A percentile compares a stretch with the other conserved stretches of the same genome.
phyloP scores from a whole-genome alignment of 2,329 filamentous ascomycete genomes.

The Aphanoascus verrucosus region DNA sequence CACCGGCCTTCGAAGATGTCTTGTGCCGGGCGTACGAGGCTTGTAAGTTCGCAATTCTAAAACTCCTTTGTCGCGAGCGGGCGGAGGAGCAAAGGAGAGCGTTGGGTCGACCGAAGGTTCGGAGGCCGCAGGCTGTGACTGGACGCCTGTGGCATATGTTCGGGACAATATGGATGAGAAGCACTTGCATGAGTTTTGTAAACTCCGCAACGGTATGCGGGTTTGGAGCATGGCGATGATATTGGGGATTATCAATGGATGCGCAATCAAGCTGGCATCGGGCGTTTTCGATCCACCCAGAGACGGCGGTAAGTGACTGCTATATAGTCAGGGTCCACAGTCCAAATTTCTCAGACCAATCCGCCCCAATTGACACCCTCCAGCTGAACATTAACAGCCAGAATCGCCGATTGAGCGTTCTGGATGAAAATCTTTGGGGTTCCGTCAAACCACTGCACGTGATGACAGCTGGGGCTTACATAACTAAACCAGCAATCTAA shows the following conservation, averaged over 20 bases:
- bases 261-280: neutral
- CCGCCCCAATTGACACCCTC: neutral
- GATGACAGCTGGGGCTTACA: neutral
- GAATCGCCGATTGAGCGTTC: neutral
- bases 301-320: neutral
- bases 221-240: constrained; percentile 52
- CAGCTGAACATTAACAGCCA: neutral
- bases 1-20: constrained; percentile 82
- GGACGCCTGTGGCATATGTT: constrained; percentile 41
- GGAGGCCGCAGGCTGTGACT: constrained; percentile 5
- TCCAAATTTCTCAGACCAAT: neutral
- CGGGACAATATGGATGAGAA: constrained; percentile 38
- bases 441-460: neutral
- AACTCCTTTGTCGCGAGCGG: constrained; percentile 32
- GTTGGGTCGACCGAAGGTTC: constrained; percentile 12
- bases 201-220: constrained; percentile 47
- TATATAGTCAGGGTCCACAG: neutral
- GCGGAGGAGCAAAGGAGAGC: constrained; percentile 37
- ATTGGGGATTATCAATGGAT: neutral
- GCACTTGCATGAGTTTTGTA: constrained; percentile 40
- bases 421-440: constrained; percentile 7
- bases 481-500: constrained; percentile 1
- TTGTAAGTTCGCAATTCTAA: constrained; percentile 70
- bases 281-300: neutral
- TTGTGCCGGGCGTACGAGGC: constrained; percentile 80